A percentile compares a stretch with the other conserved stretches of the same genome.
Evolutionary conservation across 805 yeast genomes (phyloP).

Genomic region (Hanseniaspora singularis): DNA sequence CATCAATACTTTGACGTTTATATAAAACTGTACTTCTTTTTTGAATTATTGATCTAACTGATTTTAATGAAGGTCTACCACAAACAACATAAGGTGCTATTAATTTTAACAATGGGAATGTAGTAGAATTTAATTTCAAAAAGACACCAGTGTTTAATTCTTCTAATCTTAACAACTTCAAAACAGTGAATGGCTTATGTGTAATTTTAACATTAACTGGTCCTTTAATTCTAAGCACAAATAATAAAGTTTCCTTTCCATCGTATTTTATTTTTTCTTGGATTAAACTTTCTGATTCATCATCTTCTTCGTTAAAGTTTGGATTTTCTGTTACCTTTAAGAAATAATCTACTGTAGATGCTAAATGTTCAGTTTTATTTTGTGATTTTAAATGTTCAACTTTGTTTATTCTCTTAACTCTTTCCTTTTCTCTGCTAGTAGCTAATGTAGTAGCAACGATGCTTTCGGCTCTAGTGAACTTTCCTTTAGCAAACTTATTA

Average conservation of each 20-base stretch:
- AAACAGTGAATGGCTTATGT: slow-evolving; percentile 45
- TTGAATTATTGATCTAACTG: slow-evolving; percentile 61
- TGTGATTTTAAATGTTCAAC: slow-evolving; percentile 33
- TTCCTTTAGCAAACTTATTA: slow-evolving; percentile 34
- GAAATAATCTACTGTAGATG: slow-evolving; percentile 29
- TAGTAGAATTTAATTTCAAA: slow-evolving; percentile 47
- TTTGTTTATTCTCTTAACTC: slow-evolving; percentile 52
- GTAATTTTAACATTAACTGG: slow-evolving; percentile 58
- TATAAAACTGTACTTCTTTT: slow-evolving; percentile 55
- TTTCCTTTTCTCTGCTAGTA: slow-evolving; percentile 52
- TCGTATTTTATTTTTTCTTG: slow-evolving; percentile 29
- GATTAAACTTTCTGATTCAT: slow-evolving; percentile 25
- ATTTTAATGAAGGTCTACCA: slow-evolving; percentile 62
- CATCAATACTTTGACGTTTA: slow-evolving; percentile 17
- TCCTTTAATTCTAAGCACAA: slow-evolving; percentile 57
- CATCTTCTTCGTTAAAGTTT: slow-evolving; percentile 16
- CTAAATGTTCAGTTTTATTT: slow-evolving; percentile 22
- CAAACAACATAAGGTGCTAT: slow-evolving; percentile 62
- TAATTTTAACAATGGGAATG: slow-evolving; percentile 51
- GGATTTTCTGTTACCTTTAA: slow-evolving; percentile 25
- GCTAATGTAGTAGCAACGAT: slow-evolving; percentile 56
- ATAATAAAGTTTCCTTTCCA: slow-evolving; percentile 41
- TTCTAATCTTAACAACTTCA: slow-evolving; percentile 48
- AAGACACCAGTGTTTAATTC: slow-evolving; percentile 60
- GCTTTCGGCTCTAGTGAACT: slow-evolving; percentile 63